A percentile compares a stretch with the other conserved stretches of the same genome.
These are phyloP conservation scores for Blastocystis sp. DNA, from an alignment of 352 stramenopile genomes.

Conservation along the genomic window DNA sequence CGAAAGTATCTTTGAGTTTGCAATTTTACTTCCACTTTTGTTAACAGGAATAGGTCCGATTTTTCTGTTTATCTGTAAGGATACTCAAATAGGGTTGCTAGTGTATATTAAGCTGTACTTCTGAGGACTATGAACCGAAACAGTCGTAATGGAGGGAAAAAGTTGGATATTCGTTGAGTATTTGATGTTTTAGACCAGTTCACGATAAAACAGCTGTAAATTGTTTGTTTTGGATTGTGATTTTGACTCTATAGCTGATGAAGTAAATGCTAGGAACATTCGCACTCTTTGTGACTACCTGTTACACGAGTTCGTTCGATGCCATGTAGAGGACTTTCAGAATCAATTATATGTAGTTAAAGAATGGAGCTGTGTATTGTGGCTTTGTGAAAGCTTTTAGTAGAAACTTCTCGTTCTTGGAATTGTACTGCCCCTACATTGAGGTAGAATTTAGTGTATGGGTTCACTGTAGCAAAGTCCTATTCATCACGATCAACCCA, in stretches of 20 bases:
- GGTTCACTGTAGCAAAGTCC: conserved; percentile 3
- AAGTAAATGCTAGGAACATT: conserved; percentile 16
- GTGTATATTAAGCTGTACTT: not conserved
- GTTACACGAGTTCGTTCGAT: conserved; percentile 28
- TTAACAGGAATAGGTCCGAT: not conserved
- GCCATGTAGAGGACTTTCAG: not conserved
- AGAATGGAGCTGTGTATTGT: conserved; percentile 38
- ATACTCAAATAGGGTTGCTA: not conserved
- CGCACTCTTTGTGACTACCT: not conserved
- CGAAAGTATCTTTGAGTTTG: not conserved
- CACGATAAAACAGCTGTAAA: not conserved
- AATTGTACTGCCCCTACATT: conserved; percentile 2
- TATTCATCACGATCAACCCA: not conserved
- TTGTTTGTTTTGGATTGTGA: not conserved
- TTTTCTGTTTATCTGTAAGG: not conserved
- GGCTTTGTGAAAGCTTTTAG: conserved; percentile 9
- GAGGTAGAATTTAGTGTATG: not conserved
- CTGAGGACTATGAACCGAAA: conserved; percentile 23
- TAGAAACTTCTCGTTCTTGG: not conserved
- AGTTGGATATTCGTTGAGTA: not conserved
- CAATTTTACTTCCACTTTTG: not conserved
- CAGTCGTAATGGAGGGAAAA: conserved; percentile 34
- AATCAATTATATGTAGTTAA: not conserved
- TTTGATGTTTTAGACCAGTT: not conserved
- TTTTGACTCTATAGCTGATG: conserved; percentile 5